Percentiles rank a stretch among this genome's conserved stretches.
phyloP scores from a whole-genome alignment of 306 rosid species.

The Inga laurina region DNA sequence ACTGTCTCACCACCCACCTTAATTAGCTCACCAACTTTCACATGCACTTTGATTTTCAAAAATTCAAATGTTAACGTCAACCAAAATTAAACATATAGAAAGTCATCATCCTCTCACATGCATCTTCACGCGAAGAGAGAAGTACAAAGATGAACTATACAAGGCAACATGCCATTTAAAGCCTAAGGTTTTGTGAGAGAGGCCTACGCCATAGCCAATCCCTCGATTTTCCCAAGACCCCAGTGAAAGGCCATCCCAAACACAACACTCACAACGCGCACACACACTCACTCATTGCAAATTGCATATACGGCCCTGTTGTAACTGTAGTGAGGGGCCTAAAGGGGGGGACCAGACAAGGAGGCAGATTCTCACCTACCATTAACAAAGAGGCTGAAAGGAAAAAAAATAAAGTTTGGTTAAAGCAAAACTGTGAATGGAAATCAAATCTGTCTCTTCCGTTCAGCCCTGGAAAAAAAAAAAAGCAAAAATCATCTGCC shows the following conservation, averaged over 20 bases:
- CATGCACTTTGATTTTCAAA: too few species aligned
- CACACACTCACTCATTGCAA: background rate
- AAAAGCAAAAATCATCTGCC: background rate
- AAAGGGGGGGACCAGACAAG: background rate
- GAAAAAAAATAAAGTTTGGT: background rate
- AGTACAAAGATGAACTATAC: background rate
- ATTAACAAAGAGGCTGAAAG: background rate
- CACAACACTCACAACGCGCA: background rate
- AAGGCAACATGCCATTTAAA: background rate
- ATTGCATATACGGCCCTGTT: background rate
- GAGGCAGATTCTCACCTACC: background rate
- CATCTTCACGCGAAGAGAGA: background rate
- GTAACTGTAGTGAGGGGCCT: background rate
- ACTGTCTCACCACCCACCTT: background rate
- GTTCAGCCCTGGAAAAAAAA: background rate
- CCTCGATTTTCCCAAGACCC: conserved; percentile 6
- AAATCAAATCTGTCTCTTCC: conserved; percentile 26
- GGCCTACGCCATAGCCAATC: background rate
- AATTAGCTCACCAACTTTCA: background rate
- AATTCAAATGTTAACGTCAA: background rate
- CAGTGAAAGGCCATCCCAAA: background rate
- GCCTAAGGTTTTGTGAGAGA: background rate
- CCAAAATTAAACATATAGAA: background rate
- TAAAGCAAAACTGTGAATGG: conserved; percentile 13
- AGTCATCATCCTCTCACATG: background rate